Base-by-base conservation (phyloP, 306 rosid species). In the Oxytropis ochrocephala region DNA sequence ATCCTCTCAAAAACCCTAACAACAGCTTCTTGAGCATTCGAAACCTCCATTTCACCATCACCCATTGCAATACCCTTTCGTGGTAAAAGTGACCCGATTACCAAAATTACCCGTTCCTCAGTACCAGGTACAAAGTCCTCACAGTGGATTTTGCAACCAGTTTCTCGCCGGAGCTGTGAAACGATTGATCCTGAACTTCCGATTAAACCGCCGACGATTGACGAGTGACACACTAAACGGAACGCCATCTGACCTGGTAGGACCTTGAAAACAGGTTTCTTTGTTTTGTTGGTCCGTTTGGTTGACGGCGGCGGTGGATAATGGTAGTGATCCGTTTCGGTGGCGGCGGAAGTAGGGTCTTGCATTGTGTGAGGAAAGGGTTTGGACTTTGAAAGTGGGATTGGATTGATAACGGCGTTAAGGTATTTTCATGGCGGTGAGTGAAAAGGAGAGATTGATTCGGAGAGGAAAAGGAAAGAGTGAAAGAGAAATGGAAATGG, bases 1-100 rank as follows among this genome's bases (percentile, higher is more conserved):
- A 87, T 71, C 75, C 85, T 79, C 65, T 81, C 86, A 14, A 76
- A 81, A 79, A 86, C 86, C 82, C 79, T 87, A 75, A 87, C 75
- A 2, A 69, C 57, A 44, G 85, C 92, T 47, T 77, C 87, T 75
- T 87, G 92, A 4, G 89, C 85, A n/a, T 70, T 73, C 12, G 92
- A 81, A 19, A 84, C 81, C 17, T 61, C 71, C 3, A 79, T 43
- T 7, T 65, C 77, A 2, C 17, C 75, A n/a, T 47, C 79, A 17
- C 70, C 67, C 58, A 83, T 16, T 0, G 29, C 58, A 16, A 83
- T 21, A 10, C 64, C 68, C 42, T 75, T 80, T 0, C 57, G 58
- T 18, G 71, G 36, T 50, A 29, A 62, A 9, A 66, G 46, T 0
- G 87, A 70, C n/a, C 92, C 92, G 36, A 82, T 68, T 1, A 87